These are phyloP conservation scores for Globisporangium emineosum DNA, from an alignment of 352 stramenopile genomes.

Conservation along the genomic window DNA sequence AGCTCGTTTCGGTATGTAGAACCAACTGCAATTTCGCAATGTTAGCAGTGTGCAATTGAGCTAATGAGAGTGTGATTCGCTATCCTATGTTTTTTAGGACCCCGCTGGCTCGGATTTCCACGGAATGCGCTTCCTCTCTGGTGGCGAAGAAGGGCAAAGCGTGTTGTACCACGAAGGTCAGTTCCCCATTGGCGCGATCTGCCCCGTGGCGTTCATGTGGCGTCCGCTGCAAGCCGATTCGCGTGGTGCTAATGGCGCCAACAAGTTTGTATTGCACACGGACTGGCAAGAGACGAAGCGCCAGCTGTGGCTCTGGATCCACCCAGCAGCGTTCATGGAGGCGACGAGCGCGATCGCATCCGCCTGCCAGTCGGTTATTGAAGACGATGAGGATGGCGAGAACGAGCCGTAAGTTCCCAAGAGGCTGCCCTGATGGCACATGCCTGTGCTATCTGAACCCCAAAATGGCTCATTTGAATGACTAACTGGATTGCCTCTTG, in stretches of 20 bases:
- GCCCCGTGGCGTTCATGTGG: constrained; percentile 76
- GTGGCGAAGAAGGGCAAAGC: constrained; percentile 41
- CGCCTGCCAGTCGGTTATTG: constrained; percentile 47
- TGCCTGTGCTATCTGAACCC: background rate
- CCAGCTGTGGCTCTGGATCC: constrained; percentile 80
- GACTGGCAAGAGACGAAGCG: constrained; percentile 48
- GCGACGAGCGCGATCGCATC: constrained; percentile 51
- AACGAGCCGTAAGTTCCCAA: background rate
- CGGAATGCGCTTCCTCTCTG: constrained; percentile 48
- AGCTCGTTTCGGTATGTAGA: constrained; percentile 40
- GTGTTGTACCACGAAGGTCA: constrained; percentile 51
- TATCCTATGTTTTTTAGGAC: constrained; percentile 24
- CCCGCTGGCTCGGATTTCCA: constrained; percentile 62
- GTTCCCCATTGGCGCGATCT: constrained; percentile 65
- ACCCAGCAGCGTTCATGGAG: constrained; percentile 73
- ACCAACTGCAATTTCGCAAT: background rate
- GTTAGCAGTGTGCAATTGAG: background rate
- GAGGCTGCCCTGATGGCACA: too few species aligned
- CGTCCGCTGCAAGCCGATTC: constrained; percentile 41
- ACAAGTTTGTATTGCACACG: constrained; percentile 31
- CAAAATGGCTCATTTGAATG: background rate
- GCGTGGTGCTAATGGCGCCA: background rate
- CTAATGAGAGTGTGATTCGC: background rate
- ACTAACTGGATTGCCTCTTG: background rate
- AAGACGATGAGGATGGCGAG: constrained; percentile 35